phyloP scores from a whole-genome alignment of 371 early-diverging fungal species.

The Mortierella sp. region DNA sequence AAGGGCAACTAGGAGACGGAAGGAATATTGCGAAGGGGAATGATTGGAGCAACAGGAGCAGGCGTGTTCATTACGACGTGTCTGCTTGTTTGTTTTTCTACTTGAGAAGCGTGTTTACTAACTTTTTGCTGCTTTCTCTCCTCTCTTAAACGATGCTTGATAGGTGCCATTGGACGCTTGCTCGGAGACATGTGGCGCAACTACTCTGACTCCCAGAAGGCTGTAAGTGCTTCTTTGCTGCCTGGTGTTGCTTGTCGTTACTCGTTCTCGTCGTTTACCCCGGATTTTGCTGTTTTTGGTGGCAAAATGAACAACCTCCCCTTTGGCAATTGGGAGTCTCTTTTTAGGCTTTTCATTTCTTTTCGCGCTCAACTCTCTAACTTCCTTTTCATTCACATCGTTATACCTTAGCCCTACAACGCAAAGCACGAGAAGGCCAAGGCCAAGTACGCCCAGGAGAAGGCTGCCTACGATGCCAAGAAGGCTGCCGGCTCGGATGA shows the following conservation, averaged over 20 bases:
- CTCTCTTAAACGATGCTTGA: neutral
- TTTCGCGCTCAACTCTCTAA: neutral
- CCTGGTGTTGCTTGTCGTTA: too few species aligned
- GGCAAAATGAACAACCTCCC: neutral
- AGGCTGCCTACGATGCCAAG: constrained; percentile 56
- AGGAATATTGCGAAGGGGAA: neutral
- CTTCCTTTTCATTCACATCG: neutral
- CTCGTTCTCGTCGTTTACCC: neutral
- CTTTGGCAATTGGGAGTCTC: neutral
- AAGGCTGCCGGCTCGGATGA: constrained; percentile 28
- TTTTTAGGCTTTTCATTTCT: neutral
- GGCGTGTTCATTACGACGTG: neutral
- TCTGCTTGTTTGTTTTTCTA: neutral
- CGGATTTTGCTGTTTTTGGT: neutral
- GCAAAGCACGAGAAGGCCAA: constrained; percentile 56
- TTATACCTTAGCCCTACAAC: constrained; percentile 38
- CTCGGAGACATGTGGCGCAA: constrained; percentile 87
- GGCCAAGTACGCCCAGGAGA: constrained; percentile 46
- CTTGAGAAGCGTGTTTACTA: neutral
- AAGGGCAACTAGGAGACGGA: constrained; percentile 25
- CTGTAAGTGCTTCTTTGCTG: constrained; percentile 55
- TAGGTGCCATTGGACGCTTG: constrained; percentile 80
- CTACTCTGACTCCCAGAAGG: constrained; percentile 73
- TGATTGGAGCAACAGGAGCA: neutral
- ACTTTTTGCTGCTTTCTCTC: neutral